Evolutionary conservation across 208 protist species (phyloP), one percentile per base, ranked within the genome.

Genomic region (Vickermania spadyakhi): DNA sequence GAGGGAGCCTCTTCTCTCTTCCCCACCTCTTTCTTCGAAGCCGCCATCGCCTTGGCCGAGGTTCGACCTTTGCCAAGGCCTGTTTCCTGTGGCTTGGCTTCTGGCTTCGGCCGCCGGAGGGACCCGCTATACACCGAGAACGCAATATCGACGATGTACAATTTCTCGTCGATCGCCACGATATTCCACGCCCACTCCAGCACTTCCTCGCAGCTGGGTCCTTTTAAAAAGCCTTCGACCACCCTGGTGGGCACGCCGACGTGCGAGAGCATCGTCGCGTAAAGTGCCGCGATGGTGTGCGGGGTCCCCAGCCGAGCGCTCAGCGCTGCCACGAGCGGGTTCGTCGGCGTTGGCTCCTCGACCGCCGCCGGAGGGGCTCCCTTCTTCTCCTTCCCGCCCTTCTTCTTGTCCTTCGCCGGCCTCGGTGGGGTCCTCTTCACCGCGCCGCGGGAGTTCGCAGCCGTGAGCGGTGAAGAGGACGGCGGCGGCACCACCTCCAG

Each of bases 171-270:
- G 14, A 88, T 64, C 2, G 45, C 26, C 31, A 94, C 81, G 7
- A 75, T 53, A 51, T 94, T 94, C 86, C 86, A 94, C 25, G 58
- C 56, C 86, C 86, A 94, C 31, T 75, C 66, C 21, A 84, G 52
- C 29, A 63, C 13, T 62, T 91, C 83, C 42, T 76, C 75, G 3
- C 79, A 60, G 0, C 65, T 68, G 22, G 66, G 55, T 5, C 83
- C 79, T 30, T 87, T 81, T 1, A 90, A 5, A 62, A 58, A 65
- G 0, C 88, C 88, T 0, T 53, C 58, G 28, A 94, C 82, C 7
- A 89, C 80, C 1, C 75, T 73, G 49, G 64, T 65, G 22, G 31
- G 31, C 28, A 94, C 56, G 0, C 73, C 70, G 3, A 77, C 71
- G 26, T 50, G 29, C 22, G 58, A 28, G 18, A 89, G 72, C 73